Conservation (phyloP, 1,284 basidiomycete genomes). For the Boletus mariae region DNA sequence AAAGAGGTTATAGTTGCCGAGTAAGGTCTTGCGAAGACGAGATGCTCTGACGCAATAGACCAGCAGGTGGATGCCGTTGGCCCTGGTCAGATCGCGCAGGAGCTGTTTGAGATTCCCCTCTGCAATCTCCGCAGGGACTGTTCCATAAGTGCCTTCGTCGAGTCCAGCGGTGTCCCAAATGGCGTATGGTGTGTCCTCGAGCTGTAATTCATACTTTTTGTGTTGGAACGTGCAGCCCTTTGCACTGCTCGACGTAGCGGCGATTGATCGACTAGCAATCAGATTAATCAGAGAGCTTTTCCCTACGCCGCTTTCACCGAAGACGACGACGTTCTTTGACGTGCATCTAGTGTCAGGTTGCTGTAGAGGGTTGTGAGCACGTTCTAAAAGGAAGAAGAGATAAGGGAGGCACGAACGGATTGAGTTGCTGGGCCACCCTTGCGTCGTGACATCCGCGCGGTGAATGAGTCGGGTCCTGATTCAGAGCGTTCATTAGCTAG, state of each 20-base stretch:
- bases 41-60: slow-evolving; percentile 30
- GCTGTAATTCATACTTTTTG: slow-evolving; percentile 26
- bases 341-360: slow-evolving; percentile 1
- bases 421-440: slow-evolving; percentile 5
- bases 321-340: slow-evolving; percentile 27
- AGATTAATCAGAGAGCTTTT: slow-evolving; percentile 33
- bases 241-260: slow-evolving; percentile 25
- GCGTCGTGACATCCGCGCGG: slow-evolving; percentile 23
- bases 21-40: slow-evolving; percentile 20
- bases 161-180: slow-evolving; percentile 32
- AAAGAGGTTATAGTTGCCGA: slow-evolving; percentile 33
- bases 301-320: slow-evolving; percentile 29
- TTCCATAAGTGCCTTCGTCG: slow-evolving; percentile 28
- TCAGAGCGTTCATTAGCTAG: slow-evolving; percentile 9
- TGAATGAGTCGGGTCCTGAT: slow-evolving; percentile 8
- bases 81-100: slow-evolving; percentile 22
- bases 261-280: slow-evolving; percentile 32
- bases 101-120: slow-evolving; percentile 26
- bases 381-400: neutral
- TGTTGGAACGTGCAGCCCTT: slow-evolving; percentile 31
- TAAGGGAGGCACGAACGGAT: slow-evolving; percentile 12
- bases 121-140: slow-evolving; percentile 28
- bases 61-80: slow-evolving; percentile 27
- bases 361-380: slow-evolving; percentile 9
- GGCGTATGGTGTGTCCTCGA: slow-evolving; percentile 21